Evolutionary conservation across 164 flowering plant species (phyloP).

Genomic region (Stephania cephalantha): DNA sequence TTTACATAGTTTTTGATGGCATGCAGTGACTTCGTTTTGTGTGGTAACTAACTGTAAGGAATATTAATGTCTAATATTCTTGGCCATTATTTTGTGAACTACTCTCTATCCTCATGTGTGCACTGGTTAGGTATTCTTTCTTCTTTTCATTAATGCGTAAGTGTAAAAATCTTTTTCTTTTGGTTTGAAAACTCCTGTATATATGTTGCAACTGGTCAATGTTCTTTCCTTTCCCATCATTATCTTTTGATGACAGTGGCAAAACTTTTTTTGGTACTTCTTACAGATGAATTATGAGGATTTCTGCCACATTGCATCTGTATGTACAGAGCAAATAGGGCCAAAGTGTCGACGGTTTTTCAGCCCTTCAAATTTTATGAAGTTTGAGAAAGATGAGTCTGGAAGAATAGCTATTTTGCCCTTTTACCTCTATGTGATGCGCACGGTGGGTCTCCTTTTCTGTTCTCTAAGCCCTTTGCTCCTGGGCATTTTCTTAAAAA

Average conservation of each 20-base stretch:
- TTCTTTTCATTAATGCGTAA: background rate
- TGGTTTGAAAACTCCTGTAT: background rate
- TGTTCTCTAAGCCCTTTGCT: background rate
- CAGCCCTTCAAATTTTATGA: slow-evolving; percentile 98
- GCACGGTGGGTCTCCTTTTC: slow-evolving; percentile 56
- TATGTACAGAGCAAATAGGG: slow-evolving; percentile 95
- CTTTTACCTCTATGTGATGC: slow-evolving; percentile 95
- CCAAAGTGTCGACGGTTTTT: slow-evolving; percentile 94
- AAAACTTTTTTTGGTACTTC: slow-evolving; percentile 8
- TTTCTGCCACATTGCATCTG: slow-evolving; percentile 97
- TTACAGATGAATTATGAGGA: slow-evolving; percentile 98
- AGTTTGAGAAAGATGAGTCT: slow-evolving; percentile 95
- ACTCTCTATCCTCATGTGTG: background rate
- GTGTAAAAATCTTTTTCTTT: background rate
- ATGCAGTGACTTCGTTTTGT: background rate
- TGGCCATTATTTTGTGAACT: background rate
- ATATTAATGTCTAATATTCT: background rate
- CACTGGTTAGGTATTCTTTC: background rate
- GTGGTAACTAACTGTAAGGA: background rate
- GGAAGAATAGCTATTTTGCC: slow-evolving; percentile 97
- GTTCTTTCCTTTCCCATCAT: background rate
- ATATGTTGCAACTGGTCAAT: background rate
- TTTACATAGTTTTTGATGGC: background rate
- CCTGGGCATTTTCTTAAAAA: background rate
- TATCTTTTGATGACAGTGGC: background rate